Evolutionary conservation across 2,329 filamentous ascomycete species (phyloP).

Genomic region (Ceratocystis lukuohia): DNA sequence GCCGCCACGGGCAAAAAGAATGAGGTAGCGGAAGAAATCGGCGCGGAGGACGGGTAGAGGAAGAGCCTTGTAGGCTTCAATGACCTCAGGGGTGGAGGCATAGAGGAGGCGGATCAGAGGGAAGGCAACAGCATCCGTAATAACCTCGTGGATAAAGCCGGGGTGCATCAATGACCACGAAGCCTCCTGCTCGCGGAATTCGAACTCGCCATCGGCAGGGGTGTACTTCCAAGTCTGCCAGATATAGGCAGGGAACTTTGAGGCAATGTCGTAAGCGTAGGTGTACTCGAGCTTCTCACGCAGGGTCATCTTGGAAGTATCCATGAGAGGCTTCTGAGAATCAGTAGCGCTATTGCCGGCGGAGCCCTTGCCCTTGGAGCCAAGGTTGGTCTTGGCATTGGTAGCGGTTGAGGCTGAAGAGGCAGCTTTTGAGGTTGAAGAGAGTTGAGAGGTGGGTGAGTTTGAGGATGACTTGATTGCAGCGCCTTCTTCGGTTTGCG

Average conservation of each 20-base stretch:
- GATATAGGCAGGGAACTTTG: conserved; percentile 91
- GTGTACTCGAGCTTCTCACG: conserved; percentile 78
- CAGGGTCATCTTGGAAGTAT: conserved; percentile 58
- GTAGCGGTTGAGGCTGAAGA: conserved; percentile 14
- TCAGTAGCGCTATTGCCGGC: conserved; percentile 22
- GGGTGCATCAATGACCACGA: conserved; percentile 83
- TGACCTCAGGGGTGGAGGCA: conserved; percentile 62
- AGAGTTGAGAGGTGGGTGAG: conserved; percentile 26
- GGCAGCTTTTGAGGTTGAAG: conserved; percentile 21
- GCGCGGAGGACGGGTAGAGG: conserved; percentile 65
- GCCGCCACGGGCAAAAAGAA: conserved; percentile 46
- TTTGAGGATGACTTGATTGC: conserved; percentile 20
- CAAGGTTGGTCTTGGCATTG: not conserved
- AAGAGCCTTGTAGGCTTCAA: conserved; percentile 61
- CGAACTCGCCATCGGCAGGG: conserved; percentile 63
- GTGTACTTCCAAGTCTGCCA: conserved; percentile 98
- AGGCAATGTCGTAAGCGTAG: conserved; percentile 79
- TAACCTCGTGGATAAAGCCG: conserved; percentile 88
- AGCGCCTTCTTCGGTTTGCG: conserved; percentile 38
- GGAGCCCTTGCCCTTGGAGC: not conserved
- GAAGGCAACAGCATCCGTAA: conserved; percentile 76
- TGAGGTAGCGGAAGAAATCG: conserved; percentile 65
- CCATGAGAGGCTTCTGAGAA: conserved; percentile 49
- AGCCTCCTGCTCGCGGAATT: conserved; percentile 70
- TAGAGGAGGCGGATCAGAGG: conserved; percentile 79